A percentile compares a stretch with the other conserved stretches of the same genome.
These are phyloP conservation scores for Phytophthora uliginosa DNA, from an alignment of 352 stramenopile species.

Conservation along the genomic window DNA sequence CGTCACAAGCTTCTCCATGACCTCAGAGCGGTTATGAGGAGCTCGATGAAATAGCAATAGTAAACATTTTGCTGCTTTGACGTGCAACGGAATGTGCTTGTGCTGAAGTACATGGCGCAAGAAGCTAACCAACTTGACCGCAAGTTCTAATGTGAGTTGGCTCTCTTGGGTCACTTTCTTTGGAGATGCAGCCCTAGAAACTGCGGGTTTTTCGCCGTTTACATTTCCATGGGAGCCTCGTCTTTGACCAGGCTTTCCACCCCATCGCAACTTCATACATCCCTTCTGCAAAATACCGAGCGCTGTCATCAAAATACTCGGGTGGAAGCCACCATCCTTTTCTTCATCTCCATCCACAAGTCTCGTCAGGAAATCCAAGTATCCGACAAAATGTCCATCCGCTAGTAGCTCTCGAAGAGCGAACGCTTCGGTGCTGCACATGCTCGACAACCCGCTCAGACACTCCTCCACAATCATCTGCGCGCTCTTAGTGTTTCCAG, in stretches of 20 bases:
- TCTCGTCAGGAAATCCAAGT: slow-evolving; percentile 63
- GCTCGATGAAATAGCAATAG: slow-evolving; percentile 66
- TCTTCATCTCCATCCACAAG: slow-evolving; percentile 45
- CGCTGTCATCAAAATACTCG: slow-evolving; percentile 70
- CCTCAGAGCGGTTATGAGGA: slow-evolving; percentile 36
- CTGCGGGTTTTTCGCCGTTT: slow-evolving; percentile 8
- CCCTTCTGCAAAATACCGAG: slow-evolving; percentile 81
- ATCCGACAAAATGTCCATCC: slow-evolving; percentile 48
- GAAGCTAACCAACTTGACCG: slow-evolving; percentile 53
- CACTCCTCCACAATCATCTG: slow-evolving; percentile 88
- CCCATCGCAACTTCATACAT: slow-evolving; percentile 78
- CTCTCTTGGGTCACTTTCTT: slow-evolving; percentile 29
- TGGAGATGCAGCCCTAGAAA: slow-evolving; percentile 8
- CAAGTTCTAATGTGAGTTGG: slow-evolving; percentile 52
- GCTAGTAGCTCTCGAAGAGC: slow-evolving; percentile 66
- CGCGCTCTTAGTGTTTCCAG: slow-evolving; percentile 35
- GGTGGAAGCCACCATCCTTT: slow-evolving; percentile 55
- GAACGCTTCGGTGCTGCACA: slow-evolving; percentile 66
- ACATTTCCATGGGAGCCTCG: slow-evolving; percentile 4
- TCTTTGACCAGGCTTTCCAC: slow-evolving; percentile 20
- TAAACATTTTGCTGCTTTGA: slow-evolving; percentile 79
- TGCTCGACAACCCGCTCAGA: slow-evolving; percentile 73
- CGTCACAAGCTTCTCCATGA: slow-evolving; percentile 57
- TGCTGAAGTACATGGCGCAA: slow-evolving; percentile 63
- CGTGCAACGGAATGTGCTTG: slow-evolving; percentile 65